These are phyloP conservation scores for Paramecium sonneborni DNA, from an alignment of 73 alveolate species.

Conservation along the genomic window DNA sequence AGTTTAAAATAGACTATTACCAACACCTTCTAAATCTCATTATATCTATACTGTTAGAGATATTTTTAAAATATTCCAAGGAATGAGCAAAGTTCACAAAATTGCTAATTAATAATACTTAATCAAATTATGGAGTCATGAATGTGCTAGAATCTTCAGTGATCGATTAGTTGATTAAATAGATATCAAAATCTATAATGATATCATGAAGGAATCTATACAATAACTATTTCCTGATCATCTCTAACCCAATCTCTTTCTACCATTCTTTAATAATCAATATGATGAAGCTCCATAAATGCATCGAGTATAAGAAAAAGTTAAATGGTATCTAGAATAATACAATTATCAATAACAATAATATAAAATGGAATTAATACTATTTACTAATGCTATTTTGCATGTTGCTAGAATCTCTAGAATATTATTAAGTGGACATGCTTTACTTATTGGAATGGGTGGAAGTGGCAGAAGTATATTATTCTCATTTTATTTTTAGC, in stretches of 20 bases:
- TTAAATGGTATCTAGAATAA: conserved; percentile 64
- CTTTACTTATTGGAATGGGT: conserved; percentile 83
- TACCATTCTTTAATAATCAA: conserved; percentile 65
- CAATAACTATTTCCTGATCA: conserved; percentile 76
- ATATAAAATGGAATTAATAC: conserved; percentile 71
- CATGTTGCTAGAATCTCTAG: conserved; percentile 78
- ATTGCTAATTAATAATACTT: conserved; percentile 67
- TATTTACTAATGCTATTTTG: conserved; percentile 80
- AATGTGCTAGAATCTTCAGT: conserved; percentile 89
- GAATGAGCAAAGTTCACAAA: conserved; percentile 80
- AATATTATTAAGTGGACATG: conserved; percentile 79
- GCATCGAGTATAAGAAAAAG: conserved; percentile 50
- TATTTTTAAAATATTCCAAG: conserved; percentile 91
- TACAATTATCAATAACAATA: conserved; percentile 73
- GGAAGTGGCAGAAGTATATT: conserved; percentile 76
- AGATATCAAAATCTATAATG: conserved; percentile 50
- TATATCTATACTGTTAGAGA: conserved; percentile 88
- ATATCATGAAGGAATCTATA: conserved; percentile 55
- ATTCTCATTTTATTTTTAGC: neutral
- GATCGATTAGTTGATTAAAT: conserved; percentile 78
- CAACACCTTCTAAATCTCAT: conserved; percentile 95
- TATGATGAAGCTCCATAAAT: conserved; percentile 61
- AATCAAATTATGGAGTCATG: conserved; percentile 95
- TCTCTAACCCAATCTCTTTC: conserved; percentile 70
- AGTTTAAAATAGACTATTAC: conserved; percentile 65